Evolutionary conservation across 2,329 filamentous ascomycete species (phyloP).

Genomic region (Penicillium polonicum): DNA sequence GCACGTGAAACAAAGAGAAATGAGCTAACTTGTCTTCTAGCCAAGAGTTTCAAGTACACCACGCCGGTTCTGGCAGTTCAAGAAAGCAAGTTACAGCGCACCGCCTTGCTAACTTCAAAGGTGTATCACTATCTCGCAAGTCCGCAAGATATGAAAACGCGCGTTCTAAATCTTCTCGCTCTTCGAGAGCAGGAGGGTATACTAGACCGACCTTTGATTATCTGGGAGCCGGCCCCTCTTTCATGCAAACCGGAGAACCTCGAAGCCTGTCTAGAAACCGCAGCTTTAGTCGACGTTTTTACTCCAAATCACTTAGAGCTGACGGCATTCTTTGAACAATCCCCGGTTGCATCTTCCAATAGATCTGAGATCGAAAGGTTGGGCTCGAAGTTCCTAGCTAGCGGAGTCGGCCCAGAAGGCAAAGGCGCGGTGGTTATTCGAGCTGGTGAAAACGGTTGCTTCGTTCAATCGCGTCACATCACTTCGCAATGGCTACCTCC

Average conservation of each 20-base stretch:
- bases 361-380: conserved; percentile 15
- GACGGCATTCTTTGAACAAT: conserved; percentile 19
- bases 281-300: conserved; percentile 32
- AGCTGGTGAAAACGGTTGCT: conserved; percentile 33
- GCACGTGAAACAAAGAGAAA: not conserved
- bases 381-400: conserved; percentile 8
- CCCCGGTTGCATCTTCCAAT: not conserved
- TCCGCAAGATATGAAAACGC: conserved; percentile 14
- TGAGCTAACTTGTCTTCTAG: conserved; percentile 9
- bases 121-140: conserved; percentile 22
- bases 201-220: conserved; percentile 17
- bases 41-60: conserved; percentile 25
- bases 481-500: conserved; percentile 31
- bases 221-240: conserved; percentile 29
- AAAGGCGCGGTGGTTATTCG: conserved; percentile 29
- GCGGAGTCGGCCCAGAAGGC: conserved; percentile 18
- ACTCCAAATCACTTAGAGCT: conserved; percentile 43
- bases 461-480: conserved; percentile 16
- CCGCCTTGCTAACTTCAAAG: conserved; percentile 11
- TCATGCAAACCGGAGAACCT: conserved; percentile 25
- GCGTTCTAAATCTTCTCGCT: conserved; percentile 14
- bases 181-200: conserved; percentile 14
- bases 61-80: conserved; percentile 20
- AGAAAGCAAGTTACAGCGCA: conserved; percentile 9
- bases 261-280: conserved; percentile 17